Evolutionary conservation across 2,329 filamentous ascomycete species (phyloP).

Genomic region (Aureobasidium sp.): DNA sequence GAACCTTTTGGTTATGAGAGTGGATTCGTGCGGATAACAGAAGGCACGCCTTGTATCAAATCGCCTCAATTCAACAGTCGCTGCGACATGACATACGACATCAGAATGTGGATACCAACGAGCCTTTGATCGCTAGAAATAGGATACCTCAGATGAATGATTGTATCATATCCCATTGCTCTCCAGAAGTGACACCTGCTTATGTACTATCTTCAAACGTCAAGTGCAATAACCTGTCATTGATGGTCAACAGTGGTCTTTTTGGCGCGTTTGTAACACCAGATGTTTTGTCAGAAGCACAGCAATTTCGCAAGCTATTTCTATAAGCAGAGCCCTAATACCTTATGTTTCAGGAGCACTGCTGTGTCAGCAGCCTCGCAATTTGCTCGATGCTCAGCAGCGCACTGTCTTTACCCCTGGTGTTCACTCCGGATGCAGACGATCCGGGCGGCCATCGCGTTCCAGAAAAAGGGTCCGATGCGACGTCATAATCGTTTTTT

Average conservation of each 20-base stretch:
- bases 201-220: not conserved
- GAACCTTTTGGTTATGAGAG: not conserved
- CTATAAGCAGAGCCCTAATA: not conserved
- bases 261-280: not conserved
- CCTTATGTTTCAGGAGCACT: not conserved
- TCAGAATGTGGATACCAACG: not conserved
- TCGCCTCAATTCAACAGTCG: not conserved
- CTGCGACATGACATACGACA: not conserved
- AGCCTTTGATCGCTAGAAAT: too few species aligned
- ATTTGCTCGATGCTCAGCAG: not conserved
- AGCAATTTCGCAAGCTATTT: not conserved
- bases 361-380: not conserved
- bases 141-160: not conserved
- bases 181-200: not conserved
- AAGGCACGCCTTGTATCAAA: not conserved
- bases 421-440: not conserved
- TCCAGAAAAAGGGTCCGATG: conserved; percentile 2
- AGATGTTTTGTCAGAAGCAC: not conserved
- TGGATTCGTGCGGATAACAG: not conserved
- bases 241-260: too few species aligned
- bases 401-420: not conserved
- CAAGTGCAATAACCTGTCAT: too few species aligned
- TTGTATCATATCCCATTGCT: not conserved
- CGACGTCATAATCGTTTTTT: conserved; percentile 3
- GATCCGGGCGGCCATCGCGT: not conserved